These are phyloP conservation scores for Hypoxylon sp. DNA, from an alignment of 2,329 filamentous ascomycete genomes.

Conservation along the genomic window DNA sequence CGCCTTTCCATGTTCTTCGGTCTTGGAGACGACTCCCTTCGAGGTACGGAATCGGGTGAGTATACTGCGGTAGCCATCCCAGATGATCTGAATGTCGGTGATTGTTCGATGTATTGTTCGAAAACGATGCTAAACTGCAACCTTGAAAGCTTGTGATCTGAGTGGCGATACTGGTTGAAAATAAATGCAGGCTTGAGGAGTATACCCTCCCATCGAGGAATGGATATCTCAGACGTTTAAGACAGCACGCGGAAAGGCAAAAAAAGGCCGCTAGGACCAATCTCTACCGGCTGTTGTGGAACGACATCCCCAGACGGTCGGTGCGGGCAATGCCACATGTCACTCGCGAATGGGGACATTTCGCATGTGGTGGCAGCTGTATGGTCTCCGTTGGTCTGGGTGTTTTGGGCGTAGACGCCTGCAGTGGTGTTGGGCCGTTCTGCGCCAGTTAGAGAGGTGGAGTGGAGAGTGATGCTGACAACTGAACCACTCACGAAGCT, in stretches of 20 bases:
- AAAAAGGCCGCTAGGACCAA: constrained; percentile 33
- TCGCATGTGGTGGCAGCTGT: constrained; percentile 45
- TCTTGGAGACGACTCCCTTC: constrained; percentile 54
- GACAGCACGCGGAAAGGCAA: constrained; percentile 30
- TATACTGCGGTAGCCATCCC: constrained; percentile 49
- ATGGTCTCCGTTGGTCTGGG: constrained; percentile 41
- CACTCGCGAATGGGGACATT: constrained; percentile 41
- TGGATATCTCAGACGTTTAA: constrained; percentile 35
- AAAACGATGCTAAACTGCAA: constrained; percentile 7
- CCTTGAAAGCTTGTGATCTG: constrained; percentile 17
- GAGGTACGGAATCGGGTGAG: constrained; percentile 48
- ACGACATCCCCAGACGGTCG: constrained; percentile 41
- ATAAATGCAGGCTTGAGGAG: constrained; percentile 29
- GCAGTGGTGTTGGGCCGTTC: constrained; percentile 43
- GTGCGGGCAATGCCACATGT: constrained; percentile 47
- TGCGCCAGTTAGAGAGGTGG: constrained; percentile 41
- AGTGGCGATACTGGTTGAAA: constrained; percentile 20
- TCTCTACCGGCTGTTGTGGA: constrained; percentile 39
- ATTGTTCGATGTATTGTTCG: no score
- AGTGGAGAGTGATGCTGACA: constrained; percentile 30
- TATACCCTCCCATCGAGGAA: constrained; percentile 23
- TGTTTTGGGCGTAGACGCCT: constrained; percentile 39
- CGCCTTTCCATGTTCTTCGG: constrained; percentile 48
- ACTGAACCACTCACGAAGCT: constrained; percentile 34
- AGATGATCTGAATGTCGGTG: no score